Conservation (phyloP, 805 yeast species). For the Kluyveromyces lactis region DNA sequence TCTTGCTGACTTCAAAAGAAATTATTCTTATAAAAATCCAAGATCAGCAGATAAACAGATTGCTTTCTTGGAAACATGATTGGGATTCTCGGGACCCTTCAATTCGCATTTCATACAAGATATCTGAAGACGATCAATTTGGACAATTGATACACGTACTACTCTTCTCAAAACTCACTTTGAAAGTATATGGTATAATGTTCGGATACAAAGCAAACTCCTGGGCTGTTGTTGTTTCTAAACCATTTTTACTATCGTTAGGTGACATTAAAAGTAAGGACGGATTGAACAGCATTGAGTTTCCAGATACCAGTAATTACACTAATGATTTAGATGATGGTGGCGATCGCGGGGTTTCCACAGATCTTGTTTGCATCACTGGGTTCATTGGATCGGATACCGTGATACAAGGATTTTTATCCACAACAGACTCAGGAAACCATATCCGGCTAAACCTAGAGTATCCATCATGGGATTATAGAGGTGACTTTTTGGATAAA, state of each 20-base stretch:
- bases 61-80: conserved; percentile 69
- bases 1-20: conserved; percentile 61
- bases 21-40: conserved; percentile 41
- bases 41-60: conserved; percentile 33
- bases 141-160: not conserved
- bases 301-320: not conserved
- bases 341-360: not conserved
- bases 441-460: not conserved
- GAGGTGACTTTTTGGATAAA: not conserved
- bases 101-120: conserved; percentile 14
- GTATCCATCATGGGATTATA: not conserved
- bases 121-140: not conserved
- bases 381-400: not conserved
- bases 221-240: not conserved
- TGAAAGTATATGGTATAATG: not conserved
- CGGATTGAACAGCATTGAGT: not conserved
- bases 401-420: not conserved
- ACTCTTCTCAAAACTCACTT: conserved; percentile 1
- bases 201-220: not conserved
- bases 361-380: not conserved
- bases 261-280: not conserved
- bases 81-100: conserved; percentile 49
- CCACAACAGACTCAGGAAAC: not conserved
- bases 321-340: not conserved
- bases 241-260: not conserved